Evolutionary conservation across 2,329 filamentous ascomycete genomes (phyloP).

Genomic region (Plectosphaerella plurivora): DNA sequence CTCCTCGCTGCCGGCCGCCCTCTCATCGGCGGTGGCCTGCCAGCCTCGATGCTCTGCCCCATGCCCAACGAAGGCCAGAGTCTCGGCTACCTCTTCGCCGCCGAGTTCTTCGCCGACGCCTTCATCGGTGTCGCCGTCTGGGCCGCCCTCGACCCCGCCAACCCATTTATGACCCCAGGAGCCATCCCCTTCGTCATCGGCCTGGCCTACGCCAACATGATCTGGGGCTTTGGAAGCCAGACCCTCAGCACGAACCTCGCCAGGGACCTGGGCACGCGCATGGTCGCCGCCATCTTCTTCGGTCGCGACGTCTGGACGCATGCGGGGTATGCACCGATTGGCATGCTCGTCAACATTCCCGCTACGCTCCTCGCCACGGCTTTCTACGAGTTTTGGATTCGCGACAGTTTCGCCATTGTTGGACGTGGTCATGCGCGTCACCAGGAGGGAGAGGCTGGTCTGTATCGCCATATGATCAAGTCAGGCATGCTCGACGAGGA

Average conservation of each 20-base stretch:
- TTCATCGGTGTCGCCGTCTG: slow-evolving; percentile 56
- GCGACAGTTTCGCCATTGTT: slow-evolving; percentile 48
- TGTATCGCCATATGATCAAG: slow-evolving; percentile 35
- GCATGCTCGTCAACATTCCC: slow-evolving; percentile 51
- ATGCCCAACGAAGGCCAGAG: slow-evolving; percentile 45
- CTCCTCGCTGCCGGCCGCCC: slow-evolving; percentile 30
- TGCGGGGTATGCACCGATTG: slow-evolving; percentile 43
- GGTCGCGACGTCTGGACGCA: slow-evolving; percentile 18
- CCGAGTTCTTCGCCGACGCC: slow-evolving; percentile 54
- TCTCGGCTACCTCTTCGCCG: slow-evolving; percentile 51
- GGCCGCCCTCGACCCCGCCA: slow-evolving; percentile 52
- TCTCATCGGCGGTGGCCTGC: slow-evolving; percentile 35
- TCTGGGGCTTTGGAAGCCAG: slow-evolving; percentile 53
- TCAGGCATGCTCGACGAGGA: slow-evolving; percentile 23
- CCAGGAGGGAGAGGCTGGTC: slow-evolving; percentile 44
- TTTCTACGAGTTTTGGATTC: slow-evolving; percentile 50
- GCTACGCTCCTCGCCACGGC: slow-evolving; percentile 50
- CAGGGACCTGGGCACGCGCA: slow-evolving; percentile 53
- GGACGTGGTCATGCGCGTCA: slow-evolving; percentile 43
- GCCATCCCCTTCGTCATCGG: slow-evolving; percentile 51
- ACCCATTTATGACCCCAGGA: slow-evolving; percentile 47
- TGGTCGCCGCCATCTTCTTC: slow-evolving; percentile 53
- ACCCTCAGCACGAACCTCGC: slow-evolving; percentile 54
- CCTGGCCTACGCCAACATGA: slow-evolving; percentile 46
- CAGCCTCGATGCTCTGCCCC: slow-evolving; percentile 50